These are phyloP conservation scores for Amphirosellinia nigrospora DNA, from an alignment of 495 filamentous ascomycete genomes.

Conservation along the genomic window DNA sequence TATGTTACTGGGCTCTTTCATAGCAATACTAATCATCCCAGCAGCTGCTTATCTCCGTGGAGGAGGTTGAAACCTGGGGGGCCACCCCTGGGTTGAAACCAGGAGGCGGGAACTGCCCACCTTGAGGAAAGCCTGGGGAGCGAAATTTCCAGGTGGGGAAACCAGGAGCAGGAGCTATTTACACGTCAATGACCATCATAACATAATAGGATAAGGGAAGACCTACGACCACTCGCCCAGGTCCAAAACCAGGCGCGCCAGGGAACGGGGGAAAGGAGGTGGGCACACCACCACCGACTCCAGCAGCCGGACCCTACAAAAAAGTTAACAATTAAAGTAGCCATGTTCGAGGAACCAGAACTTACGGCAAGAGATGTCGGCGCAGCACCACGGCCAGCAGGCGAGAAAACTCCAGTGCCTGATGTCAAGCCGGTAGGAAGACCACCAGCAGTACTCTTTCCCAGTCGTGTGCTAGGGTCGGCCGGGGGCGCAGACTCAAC, in stretches of 20 bases:
- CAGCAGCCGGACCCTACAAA: slow-evolving; percentile 78
- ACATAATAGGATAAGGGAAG: slow-evolving; percentile 17
- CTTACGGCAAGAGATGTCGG: slow-evolving; percentile 76
- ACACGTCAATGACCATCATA: slow-evolving; percentile 24
- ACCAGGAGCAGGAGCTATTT: slow-evolving; percentile 66
- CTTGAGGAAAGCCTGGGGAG: slow-evolving; percentile 55
- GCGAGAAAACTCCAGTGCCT: slow-evolving; percentile 89
- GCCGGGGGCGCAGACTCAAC: slow-evolving; percentile 97
- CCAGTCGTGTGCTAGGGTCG: slow-evolving; percentile 89
- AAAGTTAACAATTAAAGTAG: slow-evolving; percentile 36
- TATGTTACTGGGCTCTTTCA: slow-evolving; percentile 27
- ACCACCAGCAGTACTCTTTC: slow-evolving; percentile 73
- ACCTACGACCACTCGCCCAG: slow-evolving; percentile 76
- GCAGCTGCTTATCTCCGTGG: slow-evolving; percentile 63
- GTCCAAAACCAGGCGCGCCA: slow-evolving; percentile 67
- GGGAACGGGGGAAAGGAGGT: slow-evolving; percentile 71
- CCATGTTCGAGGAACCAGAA: slow-evolving; percentile 26
- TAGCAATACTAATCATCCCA: slow-evolving; percentile 29
- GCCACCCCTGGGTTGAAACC: slow-evolving; percentile 66
- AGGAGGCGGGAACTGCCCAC: slow-evolving; percentile 70
- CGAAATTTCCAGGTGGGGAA: slow-evolving; percentile 63
- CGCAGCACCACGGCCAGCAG: slow-evolving; percentile 84
- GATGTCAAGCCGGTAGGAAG: slow-evolving; percentile 71
- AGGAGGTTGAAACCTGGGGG: slow-evolving; percentile 72
- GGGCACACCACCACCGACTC: slow-evolving; percentile 81